These are phyloP conservation scores for Castanopsis chinensis DNA, from an alignment of 306 rosid genomes.

Conservation along the genomic window DNA sequence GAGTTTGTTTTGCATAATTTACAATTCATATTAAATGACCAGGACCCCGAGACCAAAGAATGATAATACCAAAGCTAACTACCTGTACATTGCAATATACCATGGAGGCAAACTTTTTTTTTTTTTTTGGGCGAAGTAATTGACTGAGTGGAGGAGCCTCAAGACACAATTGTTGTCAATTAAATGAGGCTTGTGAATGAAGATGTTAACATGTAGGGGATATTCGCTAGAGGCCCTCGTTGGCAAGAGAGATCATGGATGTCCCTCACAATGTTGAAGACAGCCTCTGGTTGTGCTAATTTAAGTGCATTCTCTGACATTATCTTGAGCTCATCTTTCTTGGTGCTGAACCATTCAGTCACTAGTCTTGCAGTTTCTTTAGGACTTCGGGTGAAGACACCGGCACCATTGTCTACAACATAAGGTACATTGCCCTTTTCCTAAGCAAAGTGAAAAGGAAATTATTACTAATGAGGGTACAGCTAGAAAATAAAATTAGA, in stretches of 20 bases:
- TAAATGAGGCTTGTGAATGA: slow-evolving; percentile 73
- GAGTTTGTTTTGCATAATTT: slow-evolving; percentile 29
- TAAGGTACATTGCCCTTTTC: slow-evolving; percentile 97
- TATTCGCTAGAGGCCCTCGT: slow-evolving; percentile 56
- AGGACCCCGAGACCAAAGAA: slow-evolving; percentile 43
- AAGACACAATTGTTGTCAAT: slow-evolving; percentile 12
- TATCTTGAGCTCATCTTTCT: slow-evolving; percentile 56
- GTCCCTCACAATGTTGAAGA: slow-evolving; percentile 87
- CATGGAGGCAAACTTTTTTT: background rate
- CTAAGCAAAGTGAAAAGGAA: slow-evolving; percentile 31
- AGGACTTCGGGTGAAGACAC: slow-evolving; percentile 90
- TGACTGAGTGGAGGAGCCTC: background rate
- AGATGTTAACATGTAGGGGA: slow-evolving; percentile 77
- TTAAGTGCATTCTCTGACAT: slow-evolving; percentile 82
- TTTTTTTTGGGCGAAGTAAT: too few species aligned
- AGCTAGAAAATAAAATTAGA: background rate
- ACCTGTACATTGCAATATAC: slow-evolving; percentile 58
- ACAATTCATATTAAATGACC: slow-evolving; percentile 27
- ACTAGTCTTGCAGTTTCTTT: slow-evolving; percentile 81
- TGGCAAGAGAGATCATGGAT: slow-evolving; percentile 76
- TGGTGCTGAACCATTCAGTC: slow-evolving; percentile 84
- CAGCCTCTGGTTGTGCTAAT: slow-evolving; percentile 96
- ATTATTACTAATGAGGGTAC: background rate
- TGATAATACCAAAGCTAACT: slow-evolving; percentile 33
- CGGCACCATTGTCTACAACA: slow-evolving; percentile 93